Base-by-base conservation (phyloP, 1,284 basidiomycete genomes). In the Bjerkandera adusta region DNA sequence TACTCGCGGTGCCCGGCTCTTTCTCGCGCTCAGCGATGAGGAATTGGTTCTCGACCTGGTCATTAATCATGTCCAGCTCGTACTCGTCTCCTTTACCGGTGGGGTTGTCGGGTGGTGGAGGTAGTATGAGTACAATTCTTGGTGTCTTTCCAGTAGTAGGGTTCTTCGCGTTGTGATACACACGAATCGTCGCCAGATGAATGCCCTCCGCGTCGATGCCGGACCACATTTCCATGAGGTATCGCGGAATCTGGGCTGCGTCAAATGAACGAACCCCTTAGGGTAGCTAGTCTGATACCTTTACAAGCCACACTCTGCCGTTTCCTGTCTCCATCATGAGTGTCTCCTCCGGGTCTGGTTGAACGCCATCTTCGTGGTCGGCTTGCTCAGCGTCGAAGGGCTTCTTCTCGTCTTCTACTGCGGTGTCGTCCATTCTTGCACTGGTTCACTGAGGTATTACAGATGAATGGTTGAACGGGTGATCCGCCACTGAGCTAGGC, bases 281-380 rank as follows among this genome's bases (percentile, higher is more conserved):
- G 30, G 29, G 30, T 33, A 49, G 18, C 20, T 32, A 36, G 5
- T 12, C 22, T 42, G 54, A 45, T 54, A 86, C 85, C 76, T 88
- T 89, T 56, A 90, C 86, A 25, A 88, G 70, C 88, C 87, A 90
- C 18, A 88, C 83, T 57, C 80, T 70, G 22, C 86, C 84, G 45
- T 79, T 77, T 25, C 82, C 83, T 52, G 81, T 75, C 61, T 87
- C 81, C 44, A 87, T 68, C 77, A 85, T 82, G 10, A 89, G 71
- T 22, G 78, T 73, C 60, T 89, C 87, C 48, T 89, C 83, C 3
- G 86, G 86, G 57, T 89, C 87, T 0, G 86, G 87, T 57, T 80
- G 78, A 1, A 69, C 55, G 33, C 85, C 75, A 2, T 81, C 83
- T 18, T 84, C 83, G 12, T 78, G 69, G 1, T 59, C 52, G 3